phyloP scores from a whole-genome alignment of 1,284 basidiomycete species.

The Anthracocystis panici-leucophaei region DNA sequence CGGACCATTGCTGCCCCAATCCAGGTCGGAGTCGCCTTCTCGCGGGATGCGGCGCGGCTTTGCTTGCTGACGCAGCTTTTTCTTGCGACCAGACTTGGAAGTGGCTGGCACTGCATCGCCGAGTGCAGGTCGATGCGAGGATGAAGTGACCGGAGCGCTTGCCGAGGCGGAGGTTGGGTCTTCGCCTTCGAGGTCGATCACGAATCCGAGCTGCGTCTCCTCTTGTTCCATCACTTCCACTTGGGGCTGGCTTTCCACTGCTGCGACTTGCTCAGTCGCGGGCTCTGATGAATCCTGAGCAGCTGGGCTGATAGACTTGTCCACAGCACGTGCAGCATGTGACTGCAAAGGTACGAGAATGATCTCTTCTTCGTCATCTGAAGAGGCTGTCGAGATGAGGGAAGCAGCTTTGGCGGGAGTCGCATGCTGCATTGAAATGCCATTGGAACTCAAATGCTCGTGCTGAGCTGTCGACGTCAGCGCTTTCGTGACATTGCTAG shows the following conservation, averaged over 20 bases:
- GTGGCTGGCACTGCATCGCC: conserved; percentile 25
- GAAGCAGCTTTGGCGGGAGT: conserved; percentile 7
- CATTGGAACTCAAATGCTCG: neutral
- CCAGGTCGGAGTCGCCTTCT: conserved; percentile 62
- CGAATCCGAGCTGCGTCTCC: conserved; percentile 28
- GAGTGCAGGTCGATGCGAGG: conserved; percentile 31
- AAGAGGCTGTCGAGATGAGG: conserved; percentile 17
- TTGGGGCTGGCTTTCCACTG: conserved; percentile 12
- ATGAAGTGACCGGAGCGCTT: conserved; percentile 3
- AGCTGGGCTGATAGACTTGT: neutral
- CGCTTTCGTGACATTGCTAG: neutral
- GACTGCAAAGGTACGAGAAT: conserved; percentile 24
- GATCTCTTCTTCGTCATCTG: conserved; percentile 43
- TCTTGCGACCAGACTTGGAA: conserved; percentile 19
- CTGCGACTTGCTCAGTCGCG: conserved; percentile 7
- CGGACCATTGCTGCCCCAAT: conserved; percentile 66
- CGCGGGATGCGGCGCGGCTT: conserved; percentile 46
- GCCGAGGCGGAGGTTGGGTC: conserved; percentile 13
- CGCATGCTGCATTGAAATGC: neutral
- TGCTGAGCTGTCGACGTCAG: neutral
- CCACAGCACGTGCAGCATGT: neutral
- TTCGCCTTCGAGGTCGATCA: conserved; percentile 50
- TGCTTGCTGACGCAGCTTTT: conserved; percentile 3
- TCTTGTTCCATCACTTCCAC: conserved; percentile 24
- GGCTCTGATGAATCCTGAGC: neutral